Base-by-base conservation (phyloP, 2,329 filamentous ascomycete species). In the Fusarium tanahbumbuense region DNA sequence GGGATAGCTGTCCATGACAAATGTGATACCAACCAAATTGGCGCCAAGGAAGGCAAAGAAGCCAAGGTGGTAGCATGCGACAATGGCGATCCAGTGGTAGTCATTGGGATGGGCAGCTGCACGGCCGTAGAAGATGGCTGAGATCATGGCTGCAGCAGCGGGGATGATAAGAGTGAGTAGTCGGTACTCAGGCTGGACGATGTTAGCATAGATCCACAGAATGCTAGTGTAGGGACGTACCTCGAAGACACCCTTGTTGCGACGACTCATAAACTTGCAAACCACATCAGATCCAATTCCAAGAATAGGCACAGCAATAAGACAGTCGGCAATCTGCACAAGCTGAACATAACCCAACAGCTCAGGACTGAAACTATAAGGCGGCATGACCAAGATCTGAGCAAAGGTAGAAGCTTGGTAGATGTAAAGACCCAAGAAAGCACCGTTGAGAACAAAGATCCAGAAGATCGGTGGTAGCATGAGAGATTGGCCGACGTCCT, bases 381-480 rank as follows among this genome's bases (percentile, higher is more conserved):
- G 60, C 0, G 59, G 60, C 4, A 47, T 40, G 0, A 56, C 47
- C 7, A 64, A 18, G 1, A 64, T 49, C 0, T 44, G 28, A 2
- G 60, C 60, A 13, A 64, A 64, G 0, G 58, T 64, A 1, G 60
- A 64, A 2, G 60, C 60, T 5, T 64, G 49, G 37, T 64, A 64
- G 37, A 64, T 56, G 12, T 64, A 64, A 1, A 64, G 12, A 3
- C 60, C 60, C 12, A 63, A 23, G 28, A 64, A 64, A 20, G 60
- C 59, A 12, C 60, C 60, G 2, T 64, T 64, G 11, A 64, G 59
- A 0, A 64, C 22, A 1, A 64, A 64, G 12, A 64, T 64, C 60
- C 60, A 64, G 10, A 64, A 20, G 9, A 64, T 64, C 0, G 60
- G 48, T 0, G 60, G 60, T 0, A 64, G 11, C 0, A 64, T 22